Conservation (phyloP, 495 filamentous ascomycete genomes). For the Aspergillus wentii region DNA sequence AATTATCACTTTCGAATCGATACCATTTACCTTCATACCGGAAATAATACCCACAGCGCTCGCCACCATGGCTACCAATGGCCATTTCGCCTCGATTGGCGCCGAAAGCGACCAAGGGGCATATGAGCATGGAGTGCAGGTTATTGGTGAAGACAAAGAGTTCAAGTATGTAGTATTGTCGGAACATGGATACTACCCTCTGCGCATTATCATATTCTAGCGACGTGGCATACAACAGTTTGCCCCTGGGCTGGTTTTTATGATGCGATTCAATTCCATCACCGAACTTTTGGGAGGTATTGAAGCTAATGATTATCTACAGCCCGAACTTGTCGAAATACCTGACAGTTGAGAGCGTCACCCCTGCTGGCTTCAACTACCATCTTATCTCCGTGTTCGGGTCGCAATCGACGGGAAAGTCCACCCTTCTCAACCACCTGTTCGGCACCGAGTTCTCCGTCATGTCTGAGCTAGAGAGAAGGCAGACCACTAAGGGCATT, state of each 20-base stretch:
- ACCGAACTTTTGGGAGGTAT: too few relatives aligned
- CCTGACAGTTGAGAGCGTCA: conserved; percentile 70
- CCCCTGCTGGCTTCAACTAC: conserved; percentile 92
- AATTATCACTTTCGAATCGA: neutral
- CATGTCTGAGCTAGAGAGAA: conserved; percentile 85
- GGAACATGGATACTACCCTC: too few relatives aligned
- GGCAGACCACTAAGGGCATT: conserved; percentile 97
- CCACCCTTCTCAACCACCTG: conserved; percentile 90
- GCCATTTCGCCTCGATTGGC: conserved; percentile 80
- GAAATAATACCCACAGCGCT: conserved; percentile 46
- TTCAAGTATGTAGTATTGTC: conserved; percentile 95
- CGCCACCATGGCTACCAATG: conserved; percentile 69
- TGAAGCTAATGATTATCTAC: conserved; percentile 19
- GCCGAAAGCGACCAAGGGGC: conserved; percentile 55
- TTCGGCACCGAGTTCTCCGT: conserved; percentile 96
- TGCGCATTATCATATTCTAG: too few relatives aligned
- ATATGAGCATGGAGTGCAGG: conserved; percentile 92
- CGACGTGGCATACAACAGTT: too few relatives aligned
- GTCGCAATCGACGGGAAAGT: conserved; percentile 97
- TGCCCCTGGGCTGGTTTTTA: too few relatives aligned
- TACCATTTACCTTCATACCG: conserved; percentile 1
- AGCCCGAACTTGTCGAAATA: conserved; percentile 80
- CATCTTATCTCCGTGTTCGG: conserved; percentile 98
- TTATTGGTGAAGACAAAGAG: conserved; percentile 90
- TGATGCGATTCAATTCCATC: too few relatives aligned